phyloP scores from a whole-genome alignment of 1,284 basidiomycete genomes.

The Heterobasidion annosum region DNA sequence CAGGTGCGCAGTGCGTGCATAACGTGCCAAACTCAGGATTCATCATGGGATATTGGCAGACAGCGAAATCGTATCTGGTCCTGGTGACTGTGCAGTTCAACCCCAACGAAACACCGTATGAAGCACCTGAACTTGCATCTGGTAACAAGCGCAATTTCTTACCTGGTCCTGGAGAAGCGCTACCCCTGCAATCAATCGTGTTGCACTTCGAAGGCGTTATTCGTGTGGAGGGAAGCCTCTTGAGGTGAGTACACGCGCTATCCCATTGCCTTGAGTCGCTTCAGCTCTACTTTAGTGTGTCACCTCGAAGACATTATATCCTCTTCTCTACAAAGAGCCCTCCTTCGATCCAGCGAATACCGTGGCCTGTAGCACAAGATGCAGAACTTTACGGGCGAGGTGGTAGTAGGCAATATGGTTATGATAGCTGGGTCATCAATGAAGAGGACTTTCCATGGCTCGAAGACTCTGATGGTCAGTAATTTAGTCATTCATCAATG shows the following conservation, averaged over 20 bases:
- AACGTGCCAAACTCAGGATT: not conserved
- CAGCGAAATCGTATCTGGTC: slow-evolving; percentile 70
- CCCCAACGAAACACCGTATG: slow-evolving; percentile 46
- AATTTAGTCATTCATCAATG: not conserved
- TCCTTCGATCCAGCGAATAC: slow-evolving; percentile 67
- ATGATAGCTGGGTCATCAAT: slow-evolving; percentile 67
- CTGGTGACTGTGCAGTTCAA: slow-evolving; percentile 62
- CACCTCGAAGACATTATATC: slow-evolving; percentile 59
- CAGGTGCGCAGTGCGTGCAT: slow-evolving; percentile 39
- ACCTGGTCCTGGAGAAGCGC: slow-evolving; percentile 71
- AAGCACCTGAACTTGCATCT: slow-evolving; percentile 39
- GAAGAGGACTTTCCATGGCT: slow-evolving; percentile 70
- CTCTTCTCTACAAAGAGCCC: slow-evolving; percentile 66
- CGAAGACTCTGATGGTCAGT: slow-evolving; percentile 56
- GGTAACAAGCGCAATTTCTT: slow-evolving; percentile 60
- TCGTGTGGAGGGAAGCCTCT: slow-evolving; percentile 64
- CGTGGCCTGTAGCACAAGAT: slow-evolving; percentile 58
- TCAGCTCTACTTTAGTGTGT: slow-evolving; percentile 39
- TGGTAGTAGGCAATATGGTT: slow-evolving; percentile 20
- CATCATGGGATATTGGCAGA: slow-evolving; percentile 31
- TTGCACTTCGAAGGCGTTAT: slow-evolving; percentile 79
- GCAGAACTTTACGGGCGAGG: slow-evolving; percentile 17
- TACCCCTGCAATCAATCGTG: slow-evolving; percentile 53
- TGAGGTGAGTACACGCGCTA: slow-evolving; percentile 37
- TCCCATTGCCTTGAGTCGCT: not conserved